Conservation (phyloP, 2,329 filamentous ascomycete genomes). For the Monosporascus sp. region DNA sequence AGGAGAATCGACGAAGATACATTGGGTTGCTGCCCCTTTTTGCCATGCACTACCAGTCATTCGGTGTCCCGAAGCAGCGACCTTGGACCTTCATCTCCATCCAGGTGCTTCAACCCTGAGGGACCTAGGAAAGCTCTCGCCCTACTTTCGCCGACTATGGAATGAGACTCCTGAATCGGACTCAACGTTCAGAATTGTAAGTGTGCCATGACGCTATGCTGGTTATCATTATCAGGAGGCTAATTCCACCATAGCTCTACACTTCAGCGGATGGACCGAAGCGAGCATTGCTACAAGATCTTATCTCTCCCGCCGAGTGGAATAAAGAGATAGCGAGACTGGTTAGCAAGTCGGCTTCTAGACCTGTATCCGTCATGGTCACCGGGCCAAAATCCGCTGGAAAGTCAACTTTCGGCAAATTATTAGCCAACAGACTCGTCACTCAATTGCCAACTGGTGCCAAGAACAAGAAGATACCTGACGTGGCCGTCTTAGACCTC, state of each 20-base stretch:
- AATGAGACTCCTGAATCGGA: slow-evolving; percentile 33
- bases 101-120: slow-evolving; percentile 43
- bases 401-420: slow-evolving; percentile 68
- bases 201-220: slow-evolving; percentile 4
- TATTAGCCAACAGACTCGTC: slow-evolving; percentile 63
- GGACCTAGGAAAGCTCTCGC: slow-evolving; percentile 55
- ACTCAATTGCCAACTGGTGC: slow-evolving; percentile 33
- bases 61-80: slow-evolving; percentile 43
- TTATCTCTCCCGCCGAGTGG: slow-evolving; percentile 55
- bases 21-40: slow-evolving; percentile 60
- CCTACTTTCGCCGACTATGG: slow-evolving; percentile 64
- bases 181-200: background rate
- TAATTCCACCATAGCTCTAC: slow-evolving; percentile 40
- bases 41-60: slow-evolving; percentile 68
- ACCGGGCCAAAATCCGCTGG: slow-evolving; percentile 68
- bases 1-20: slow-evolving; percentile 36
- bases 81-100: slow-evolving; percentile 52
- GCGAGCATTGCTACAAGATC: slow-evolving; percentile 44
- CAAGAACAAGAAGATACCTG: slow-evolving; percentile 17
- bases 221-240: slow-evolving; percentile 2
- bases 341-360: slow-evolving; percentile 29
- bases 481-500: slow-evolving; percentile 62
- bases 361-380: slow-evolving; percentile 46
- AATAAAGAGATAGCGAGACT: slow-evolving; percentile 52
- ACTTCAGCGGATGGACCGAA: slow-evolving; percentile 48